These are phyloP conservation scores for Silene vulgaris DNA, from an alignment of 179 eudicot species.

Conservation along the genomic window DNA sequence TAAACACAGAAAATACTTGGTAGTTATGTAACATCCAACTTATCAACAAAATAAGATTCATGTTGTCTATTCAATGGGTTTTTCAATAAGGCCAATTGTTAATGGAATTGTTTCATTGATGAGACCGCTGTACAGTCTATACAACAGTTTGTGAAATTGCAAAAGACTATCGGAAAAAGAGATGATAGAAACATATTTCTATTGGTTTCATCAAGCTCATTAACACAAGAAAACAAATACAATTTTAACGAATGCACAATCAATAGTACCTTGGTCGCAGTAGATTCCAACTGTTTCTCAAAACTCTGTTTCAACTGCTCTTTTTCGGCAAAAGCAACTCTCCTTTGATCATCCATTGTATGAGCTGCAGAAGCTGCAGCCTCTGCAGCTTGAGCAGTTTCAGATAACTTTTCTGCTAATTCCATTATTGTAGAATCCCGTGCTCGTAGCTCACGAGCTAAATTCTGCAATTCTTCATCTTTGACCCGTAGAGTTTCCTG, in stretches of 20 bases:
- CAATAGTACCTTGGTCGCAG: constrained; percentile 49
- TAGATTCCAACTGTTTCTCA: constrained; percentile 49
- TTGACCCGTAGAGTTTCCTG: constrained; percentile 91
- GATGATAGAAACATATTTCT: background rate
- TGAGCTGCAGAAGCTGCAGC: constrained; percentile 98
- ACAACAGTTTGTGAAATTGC: too few relatives aligned
- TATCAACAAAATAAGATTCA: too few relatives aligned
- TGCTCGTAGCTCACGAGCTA: constrained; percentile 83
- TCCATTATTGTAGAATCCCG: constrained; percentile 88
- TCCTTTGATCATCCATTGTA: constrained; percentile 89
- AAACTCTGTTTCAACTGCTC: constrained; percentile 60
- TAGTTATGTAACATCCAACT: too few relatives aligned
- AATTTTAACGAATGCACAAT: constrained; percentile 10
- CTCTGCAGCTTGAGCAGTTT: constrained; percentile 94
- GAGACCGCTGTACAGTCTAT: too few relatives aligned
- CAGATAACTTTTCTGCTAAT: constrained; percentile 76
- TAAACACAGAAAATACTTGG: too few relatives aligned
- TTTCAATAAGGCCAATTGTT: too few relatives aligned
- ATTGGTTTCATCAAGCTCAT: constrained; percentile 2
- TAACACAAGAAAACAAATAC: background rate
- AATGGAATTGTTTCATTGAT: too few relatives aligned
- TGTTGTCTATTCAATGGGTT: too few relatives aligned
- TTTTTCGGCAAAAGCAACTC: constrained; percentile 66
- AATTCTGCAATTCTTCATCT: constrained; percentile 91
- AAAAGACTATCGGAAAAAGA: background rate